phyloP scores from a whole-genome alignment of 2,329 filamentous ascomycete genomes.

The Cercospora sp. region DNA sequence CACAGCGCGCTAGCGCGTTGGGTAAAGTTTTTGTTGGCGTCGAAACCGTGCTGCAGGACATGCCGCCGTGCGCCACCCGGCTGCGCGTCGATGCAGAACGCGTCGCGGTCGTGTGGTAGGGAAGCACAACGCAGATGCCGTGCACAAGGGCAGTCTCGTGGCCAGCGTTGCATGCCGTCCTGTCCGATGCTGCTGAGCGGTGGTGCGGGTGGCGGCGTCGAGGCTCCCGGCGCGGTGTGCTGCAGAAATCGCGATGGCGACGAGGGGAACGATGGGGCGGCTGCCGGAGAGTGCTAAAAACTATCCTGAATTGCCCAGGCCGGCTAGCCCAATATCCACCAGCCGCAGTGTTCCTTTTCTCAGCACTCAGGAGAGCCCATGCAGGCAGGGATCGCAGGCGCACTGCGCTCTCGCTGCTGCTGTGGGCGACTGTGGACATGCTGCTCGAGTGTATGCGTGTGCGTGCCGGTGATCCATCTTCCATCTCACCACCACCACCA shows the following conservation, averaged over 20 bases:
- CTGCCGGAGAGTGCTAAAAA: constrained; percentile 2
- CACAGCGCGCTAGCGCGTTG: neutral
- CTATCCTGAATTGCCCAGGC: neutral
- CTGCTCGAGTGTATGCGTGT: neutral
- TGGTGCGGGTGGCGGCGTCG: neutral
- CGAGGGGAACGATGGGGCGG: neutral
- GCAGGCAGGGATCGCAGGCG: neutral
- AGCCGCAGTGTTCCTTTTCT: neutral
- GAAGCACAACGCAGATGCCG: neutral
- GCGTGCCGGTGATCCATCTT: neutral
- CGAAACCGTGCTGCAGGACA: constrained; percentile 18
- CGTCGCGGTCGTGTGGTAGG: constrained; percentile 9
- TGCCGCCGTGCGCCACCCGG: neutral
- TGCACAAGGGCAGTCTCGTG: neutral
- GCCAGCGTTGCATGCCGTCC: neutral
- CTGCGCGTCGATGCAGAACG: constrained; percentile 5
- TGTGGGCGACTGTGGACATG: constrained; percentile 3
- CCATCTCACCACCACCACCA: neutral
- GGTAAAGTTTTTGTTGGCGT: constrained; percentile 19
- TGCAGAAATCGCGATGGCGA: constrained; percentile 6
- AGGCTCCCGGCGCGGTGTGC: neutral
- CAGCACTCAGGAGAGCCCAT: neutral
- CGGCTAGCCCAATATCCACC: neutral
- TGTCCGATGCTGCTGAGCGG: neutral
- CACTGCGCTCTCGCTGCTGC: neutral